These are phyloP conservation scores for Ceratobasidium sp. DNA, from an alignment of 1,284 basidiomycete genomes.

Conservation along the genomic window DNA sequence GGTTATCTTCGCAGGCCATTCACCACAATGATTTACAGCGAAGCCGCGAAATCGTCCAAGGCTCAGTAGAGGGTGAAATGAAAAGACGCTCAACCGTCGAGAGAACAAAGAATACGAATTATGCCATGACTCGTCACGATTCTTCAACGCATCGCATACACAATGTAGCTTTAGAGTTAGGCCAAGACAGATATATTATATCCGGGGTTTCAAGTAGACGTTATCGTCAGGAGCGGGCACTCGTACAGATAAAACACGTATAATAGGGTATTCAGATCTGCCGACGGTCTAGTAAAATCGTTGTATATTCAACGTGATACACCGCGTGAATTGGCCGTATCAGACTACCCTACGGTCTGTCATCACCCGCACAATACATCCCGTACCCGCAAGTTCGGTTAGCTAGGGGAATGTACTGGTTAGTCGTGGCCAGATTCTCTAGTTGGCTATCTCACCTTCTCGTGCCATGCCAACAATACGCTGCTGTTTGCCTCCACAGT, in stretches of 20 bases:
- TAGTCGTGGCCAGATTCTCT: constrained; percentile 35
- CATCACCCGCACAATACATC: constrained; percentile 97
- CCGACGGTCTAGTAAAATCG: not conserved
- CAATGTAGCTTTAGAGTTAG: constrained; percentile 31
- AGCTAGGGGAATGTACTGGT: constrained; percentile 60
- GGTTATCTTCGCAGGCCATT: constrained; percentile 62
- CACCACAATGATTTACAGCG: constrained; percentile 81
- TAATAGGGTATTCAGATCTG: too few species aligned
- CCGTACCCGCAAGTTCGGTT: constrained; percentile 93
- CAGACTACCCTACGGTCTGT: constrained; percentile 86
- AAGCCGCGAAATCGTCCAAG: constrained; percentile 49
- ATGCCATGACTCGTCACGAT: constrained; percentile 30
- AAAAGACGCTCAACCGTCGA: constrained; percentile 36
- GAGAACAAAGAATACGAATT: constrained; percentile 16
- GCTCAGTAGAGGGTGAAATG: not conserved
- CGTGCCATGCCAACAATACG: constrained; percentile 93
- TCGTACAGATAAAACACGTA: not conserved
- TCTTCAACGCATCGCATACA: constrained; percentile 37
- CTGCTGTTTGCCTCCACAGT: constrained; percentile 81
- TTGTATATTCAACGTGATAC: not conserved
- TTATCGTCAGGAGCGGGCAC: not conserved
- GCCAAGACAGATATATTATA: constrained; percentile 22
- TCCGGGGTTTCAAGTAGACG: not conserved
- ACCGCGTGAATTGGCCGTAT: not conserved
- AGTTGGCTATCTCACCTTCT: constrained; percentile 78